These are phyloP conservation scores for Monosporascus sp. DNA, from an alignment of 2,329 filamentous ascomycete species.

Conservation along the genomic window DNA sequence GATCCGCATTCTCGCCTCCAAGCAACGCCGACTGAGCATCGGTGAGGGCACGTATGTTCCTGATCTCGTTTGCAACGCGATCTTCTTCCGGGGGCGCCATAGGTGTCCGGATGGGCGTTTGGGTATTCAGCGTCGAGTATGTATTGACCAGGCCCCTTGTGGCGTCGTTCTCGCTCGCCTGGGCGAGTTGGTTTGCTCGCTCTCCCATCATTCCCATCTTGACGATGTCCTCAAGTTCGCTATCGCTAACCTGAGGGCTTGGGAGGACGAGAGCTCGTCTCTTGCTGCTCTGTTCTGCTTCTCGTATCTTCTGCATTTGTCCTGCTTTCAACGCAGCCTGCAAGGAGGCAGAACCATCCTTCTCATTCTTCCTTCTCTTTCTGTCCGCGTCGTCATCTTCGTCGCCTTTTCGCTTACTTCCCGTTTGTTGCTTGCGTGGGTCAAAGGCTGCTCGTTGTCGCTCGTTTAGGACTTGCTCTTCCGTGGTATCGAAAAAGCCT, in stretches of 20 bases:
- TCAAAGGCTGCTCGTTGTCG: constrained; percentile 80
- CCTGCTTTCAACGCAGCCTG: constrained; percentile 89
- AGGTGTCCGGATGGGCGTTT: constrained; percentile 86
- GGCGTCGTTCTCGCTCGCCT: constrained; percentile 74
- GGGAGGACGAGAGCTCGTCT: constrained; percentile 77
- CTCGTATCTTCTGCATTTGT: constrained; percentile 88
- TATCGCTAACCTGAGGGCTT: constrained; percentile 84
- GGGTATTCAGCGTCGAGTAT: constrained; percentile 75
- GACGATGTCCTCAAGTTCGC: constrained; percentile 92
- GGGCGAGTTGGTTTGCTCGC: constrained; percentile 69
- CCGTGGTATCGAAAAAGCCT: constrained; percentile 89
- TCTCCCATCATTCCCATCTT: constrained; percentile 97
- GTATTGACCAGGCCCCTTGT: constrained; percentile 83
- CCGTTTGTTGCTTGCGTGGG: constrained; percentile 84
- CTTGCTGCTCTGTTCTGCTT: constrained; percentile 96
- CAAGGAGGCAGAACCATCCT: constrained; percentile 59
- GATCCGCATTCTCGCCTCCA: constrained; percentile 87
- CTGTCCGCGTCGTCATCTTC: constrained; percentile 74
- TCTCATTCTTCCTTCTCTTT: constrained; percentile 86
- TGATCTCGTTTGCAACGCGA: constrained; percentile 91
- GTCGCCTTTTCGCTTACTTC: constrained; percentile 89
- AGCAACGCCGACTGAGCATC: constrained; percentile 91
- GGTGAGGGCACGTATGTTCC: constrained; percentile 85
- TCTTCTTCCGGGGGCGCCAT: constrained; percentile 89
- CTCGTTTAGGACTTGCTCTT: constrained; percentile 79